Evolutionary conservation across 352 stramenopile genomes (phyloP).

Genomic region (Phytophthora niederhauseri): DNA sequence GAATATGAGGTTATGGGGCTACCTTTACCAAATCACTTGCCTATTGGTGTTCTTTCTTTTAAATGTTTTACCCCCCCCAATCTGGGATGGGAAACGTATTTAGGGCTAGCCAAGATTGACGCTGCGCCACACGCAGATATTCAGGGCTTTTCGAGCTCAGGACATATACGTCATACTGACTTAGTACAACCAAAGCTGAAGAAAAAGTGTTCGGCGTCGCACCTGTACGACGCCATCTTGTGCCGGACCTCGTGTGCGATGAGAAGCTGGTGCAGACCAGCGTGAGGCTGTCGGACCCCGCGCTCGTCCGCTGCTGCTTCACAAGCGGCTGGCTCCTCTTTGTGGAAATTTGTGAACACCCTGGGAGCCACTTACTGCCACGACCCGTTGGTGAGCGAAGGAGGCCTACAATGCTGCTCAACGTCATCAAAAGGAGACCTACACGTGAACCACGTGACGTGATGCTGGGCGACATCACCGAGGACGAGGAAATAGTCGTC

Average conservation of each 20-base stretch:
- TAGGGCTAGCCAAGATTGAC: too few relatives aligned
- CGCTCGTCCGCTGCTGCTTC: slow-evolving; percentile 20
- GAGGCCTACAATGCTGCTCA: slow-evolving; percentile 67
- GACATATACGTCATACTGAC: too few relatives aligned
- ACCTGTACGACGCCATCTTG: slow-evolving; percentile 56
- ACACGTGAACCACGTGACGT: too few relatives aligned
- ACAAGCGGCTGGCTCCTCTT: background rate
- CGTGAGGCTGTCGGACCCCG: slow-evolving; percentile 33
- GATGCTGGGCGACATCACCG: slow-evolving; percentile 33
- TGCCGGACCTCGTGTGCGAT: slow-evolving; percentile 63
- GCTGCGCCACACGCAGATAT: too few relatives aligned
- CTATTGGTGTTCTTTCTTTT: too few relatives aligned
- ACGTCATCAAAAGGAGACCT: slow-evolving; percentile 37
- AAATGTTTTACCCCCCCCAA: too few relatives aligned
- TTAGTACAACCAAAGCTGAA: too few relatives aligned
- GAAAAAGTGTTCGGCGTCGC: background rate
- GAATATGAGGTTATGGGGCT: too few relatives aligned
- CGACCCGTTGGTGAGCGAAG: slow-evolving; percentile 60
- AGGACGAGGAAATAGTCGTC: slow-evolving; percentile 73
- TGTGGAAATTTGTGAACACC: slow-evolving; percentile 46
- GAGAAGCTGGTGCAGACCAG: slow-evolving; percentile 53
- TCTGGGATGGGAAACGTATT: too few relatives aligned
- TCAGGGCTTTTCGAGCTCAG: too few relatives aligned
- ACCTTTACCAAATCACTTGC: too few relatives aligned
- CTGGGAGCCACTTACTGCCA: slow-evolving; percentile 64